A percentile compares a stretch with the other conserved stretches of the same genome.
These are phyloP conservation scores for rapeseed (Brassica napus) DNA, from an alignment of 345 rosid species.

Conservation along the genomic window Da-Ae NC_063435.1:11423501-11424000, in stretches of 20 bases:
- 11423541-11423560: not conserved
- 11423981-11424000: constrained; percentile 4
- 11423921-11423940: constrained; percentile 44
- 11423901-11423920: constrained; percentile 56
- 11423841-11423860: constrained; percentile 48
- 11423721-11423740: not conserved
- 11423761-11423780: not conserved
- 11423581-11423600: not conserved
- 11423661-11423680: not conserved
- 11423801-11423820: constrained; percentile 40
- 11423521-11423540: constrained; percentile 25
- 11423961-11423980: not conserved
- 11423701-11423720: not conserved
- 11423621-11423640: not conserved
- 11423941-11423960: constrained; percentile 16
- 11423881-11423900: constrained; percentile 68
- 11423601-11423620: not conserved
- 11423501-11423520: constrained; percentile 18
- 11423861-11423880: constrained; percentile 62
- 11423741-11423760: constrained; percentile 11
- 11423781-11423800: constrained; percentile 34
- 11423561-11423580: not conserved
- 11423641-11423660: not conserved
- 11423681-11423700: not conserved
- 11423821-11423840: constrained; percentile 35